Evolutionary conservation across 176 grass and related monocot genomes (phyloP).

Genomic region (Miscanthus lutarioriparius): DNA sequence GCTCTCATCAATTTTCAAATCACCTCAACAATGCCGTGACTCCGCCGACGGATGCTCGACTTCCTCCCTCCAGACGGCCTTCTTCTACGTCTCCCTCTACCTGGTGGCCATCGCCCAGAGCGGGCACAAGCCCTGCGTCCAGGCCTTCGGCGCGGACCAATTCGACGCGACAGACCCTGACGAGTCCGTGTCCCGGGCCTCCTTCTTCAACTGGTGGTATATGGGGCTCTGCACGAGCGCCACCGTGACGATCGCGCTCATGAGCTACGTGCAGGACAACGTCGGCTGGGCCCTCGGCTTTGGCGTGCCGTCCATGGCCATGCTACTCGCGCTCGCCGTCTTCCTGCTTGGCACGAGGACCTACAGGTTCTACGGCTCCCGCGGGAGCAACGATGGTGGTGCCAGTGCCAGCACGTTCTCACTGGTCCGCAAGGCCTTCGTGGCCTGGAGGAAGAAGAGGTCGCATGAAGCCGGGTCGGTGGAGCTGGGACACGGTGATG

Average conservation of each 20-base stretch:
- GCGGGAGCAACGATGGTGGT: no score
- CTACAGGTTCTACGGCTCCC: slow-evolving; percentile 42
- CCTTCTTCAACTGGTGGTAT: slow-evolving; percentile 84
- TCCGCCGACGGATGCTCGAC: neutral
- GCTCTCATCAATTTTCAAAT: slow-evolving; percentile 33
- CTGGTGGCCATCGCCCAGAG: slow-evolving; percentile 61
- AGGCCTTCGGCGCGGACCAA: slow-evolving; percentile 68
- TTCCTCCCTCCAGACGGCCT: slow-evolving; percentile 27
- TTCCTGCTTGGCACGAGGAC: slow-evolving; percentile 57
- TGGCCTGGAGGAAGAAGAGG: slow-evolving; percentile 8
- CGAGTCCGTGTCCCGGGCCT: slow-evolving; percentile 33
- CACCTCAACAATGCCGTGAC: neutral
- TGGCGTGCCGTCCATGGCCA: slow-evolving; percentile 45
- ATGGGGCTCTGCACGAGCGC: slow-evolving; percentile 37
- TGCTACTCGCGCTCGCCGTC: slow-evolving; percentile 36
- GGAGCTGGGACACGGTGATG: neutral
- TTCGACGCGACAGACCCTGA: slow-evolving; percentile 48
- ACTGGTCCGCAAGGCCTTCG: neutral
- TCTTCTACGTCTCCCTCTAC: slow-evolving; percentile 62
- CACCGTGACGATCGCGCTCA: slow-evolving; percentile 9
- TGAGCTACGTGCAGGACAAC: slow-evolving; percentile 68
- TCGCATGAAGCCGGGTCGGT: no score
- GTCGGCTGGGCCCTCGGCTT: slow-evolving; percentile 62
- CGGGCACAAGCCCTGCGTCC: slow-evolving; percentile 63
- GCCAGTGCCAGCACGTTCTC: neutral